Percentiles rank a stretch among this genome's conserved stretches.
Conservation (phyloP, 257 asterid species). For the Solanum corneliomulleri region DNA sequence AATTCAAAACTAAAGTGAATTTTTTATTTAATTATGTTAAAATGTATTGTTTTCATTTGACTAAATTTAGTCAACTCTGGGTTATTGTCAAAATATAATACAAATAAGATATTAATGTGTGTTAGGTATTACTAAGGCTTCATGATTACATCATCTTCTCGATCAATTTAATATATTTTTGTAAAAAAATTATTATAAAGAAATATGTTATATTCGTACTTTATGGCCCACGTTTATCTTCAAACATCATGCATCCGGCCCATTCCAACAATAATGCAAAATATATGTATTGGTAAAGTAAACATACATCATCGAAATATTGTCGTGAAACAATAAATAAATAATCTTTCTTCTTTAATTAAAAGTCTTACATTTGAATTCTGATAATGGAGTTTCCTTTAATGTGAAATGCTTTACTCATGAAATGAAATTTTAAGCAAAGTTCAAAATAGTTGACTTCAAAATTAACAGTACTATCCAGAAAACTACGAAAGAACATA, state of each 20-base stretch:
- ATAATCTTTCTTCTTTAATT: not conserved
- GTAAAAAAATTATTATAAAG: not conserved
- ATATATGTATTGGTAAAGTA: not conserved
- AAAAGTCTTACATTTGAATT: rapidly evolving
- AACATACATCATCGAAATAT: too few relatives aligned
- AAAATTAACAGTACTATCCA: not conserved
- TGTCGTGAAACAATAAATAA: too few relatives aligned
- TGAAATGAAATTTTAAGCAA: rapidly evolving
- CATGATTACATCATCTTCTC: not conserved
- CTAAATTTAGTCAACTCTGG: not conserved
- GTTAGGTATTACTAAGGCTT: not conserved
- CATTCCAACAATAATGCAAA: not conserved
- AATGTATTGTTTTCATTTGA: not conserved
- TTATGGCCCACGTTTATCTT: not conserved
- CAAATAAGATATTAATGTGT: not conserved
- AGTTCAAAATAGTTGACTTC: not conserved
- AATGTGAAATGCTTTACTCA: not conserved
- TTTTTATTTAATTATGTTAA: not conserved
- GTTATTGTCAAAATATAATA: not conserved
- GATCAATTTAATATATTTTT: not conserved
- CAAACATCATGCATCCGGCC: not conserved
- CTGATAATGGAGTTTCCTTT: not conserved
- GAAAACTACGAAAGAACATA: not conserved
- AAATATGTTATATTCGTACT: not conserved
- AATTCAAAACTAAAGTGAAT: not conserved